phyloP scores from a whole-genome alignment of 352 stramenopile species.

The Pythium scleroteichum region DNA sequence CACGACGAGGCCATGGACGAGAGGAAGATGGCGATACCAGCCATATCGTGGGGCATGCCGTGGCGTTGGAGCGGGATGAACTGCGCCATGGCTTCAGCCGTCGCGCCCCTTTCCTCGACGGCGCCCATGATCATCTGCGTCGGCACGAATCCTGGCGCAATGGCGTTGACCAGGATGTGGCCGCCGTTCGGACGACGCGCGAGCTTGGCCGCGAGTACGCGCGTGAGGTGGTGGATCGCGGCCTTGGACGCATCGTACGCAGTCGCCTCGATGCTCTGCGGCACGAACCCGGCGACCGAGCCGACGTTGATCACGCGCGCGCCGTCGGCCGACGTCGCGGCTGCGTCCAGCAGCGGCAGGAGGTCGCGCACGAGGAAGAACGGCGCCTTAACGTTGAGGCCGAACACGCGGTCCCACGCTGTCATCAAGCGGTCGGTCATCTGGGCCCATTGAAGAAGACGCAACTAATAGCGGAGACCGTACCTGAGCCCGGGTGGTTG shows the following conservation, averaged over 20 bases:
- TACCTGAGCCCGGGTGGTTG: conserved; percentile 36
- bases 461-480: not conserved
- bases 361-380: conserved; percentile 93
- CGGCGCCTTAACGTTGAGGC: conserved; percentile 94
- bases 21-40: conserved; percentile 91
- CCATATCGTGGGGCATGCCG: conserved; percentile 91
- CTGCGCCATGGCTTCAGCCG: conserved; percentile 61
- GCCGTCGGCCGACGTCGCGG: conserved; percentile 41
- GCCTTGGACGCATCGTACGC: conserved; percentile 96
- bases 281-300: conserved; percentile 75
- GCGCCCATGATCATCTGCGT: conserved; percentile 86
- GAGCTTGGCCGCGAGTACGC: conserved; percentile 90
- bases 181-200: conserved; percentile 72
- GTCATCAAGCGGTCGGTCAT: no score
- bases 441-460: no score
- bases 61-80: conserved; percentile 82
- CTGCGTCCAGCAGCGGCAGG: conserved; percentile 87
- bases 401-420: conserved; percentile 93
- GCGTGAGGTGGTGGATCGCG: conserved; percentile 93
- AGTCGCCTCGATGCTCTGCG: conserved; percentile 86
- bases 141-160: conserved; percentile 93
- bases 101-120: conserved; percentile 47
- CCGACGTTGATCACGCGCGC: conserved; percentile 79
- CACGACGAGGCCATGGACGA: conserved; percentile 87
- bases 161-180: conserved; percentile 94